Base-by-base conservation (phyloP, 805 yeast species). In the Hanseniaspora clermontiae region DNA sequence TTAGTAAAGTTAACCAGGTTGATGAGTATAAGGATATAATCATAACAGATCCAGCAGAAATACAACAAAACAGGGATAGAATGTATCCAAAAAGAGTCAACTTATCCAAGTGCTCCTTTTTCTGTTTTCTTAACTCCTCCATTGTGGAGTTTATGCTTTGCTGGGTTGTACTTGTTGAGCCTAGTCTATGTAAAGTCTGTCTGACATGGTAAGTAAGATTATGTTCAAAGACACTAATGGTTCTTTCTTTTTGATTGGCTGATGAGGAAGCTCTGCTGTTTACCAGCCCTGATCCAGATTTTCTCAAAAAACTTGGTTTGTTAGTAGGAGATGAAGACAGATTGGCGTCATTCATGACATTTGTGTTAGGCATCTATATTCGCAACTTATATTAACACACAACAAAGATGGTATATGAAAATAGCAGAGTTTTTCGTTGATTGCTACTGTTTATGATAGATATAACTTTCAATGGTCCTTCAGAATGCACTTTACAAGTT, bases 11-110 rank as follows among this genome's bases (percentile, higher is more conserved):
- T 58, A 80, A 81, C 66, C 93, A 79, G 15, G 82, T 78, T 19
- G 84, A 77, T 6, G 95, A 79, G 68, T 83, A 90, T 43, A 91
- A 71, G 9, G 96, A 83, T 66, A 89, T 87, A 20, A 90, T 75
- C 58, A 87, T 75, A 52, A 91, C 84, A 4, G 95, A 85, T 0
- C 96, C 97, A 27, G 88, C 82, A 49, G 83, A 76, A 2, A 88
- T 72, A 68, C 96, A 85, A 53, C 87, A 76, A 15, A 76, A 39
- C 43, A 85, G 67, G 1, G 90, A 77, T 36, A 80, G 72, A 10
- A 67, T 56, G 62, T 84, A 84, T 15, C 91, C 81, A 20, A 73
- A 27, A 2, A 53, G 20, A 6, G 57, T 37, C 12, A 53, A 14
- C 11, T 34, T 45, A 8, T 53, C 43, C 17, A 53, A 27, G 37